These are phyloP conservation scores for Ceratobasidium papillatum DNA, from an alignment of 1,284 basidiomycete species.

Conservation along the genomic window DNA sequence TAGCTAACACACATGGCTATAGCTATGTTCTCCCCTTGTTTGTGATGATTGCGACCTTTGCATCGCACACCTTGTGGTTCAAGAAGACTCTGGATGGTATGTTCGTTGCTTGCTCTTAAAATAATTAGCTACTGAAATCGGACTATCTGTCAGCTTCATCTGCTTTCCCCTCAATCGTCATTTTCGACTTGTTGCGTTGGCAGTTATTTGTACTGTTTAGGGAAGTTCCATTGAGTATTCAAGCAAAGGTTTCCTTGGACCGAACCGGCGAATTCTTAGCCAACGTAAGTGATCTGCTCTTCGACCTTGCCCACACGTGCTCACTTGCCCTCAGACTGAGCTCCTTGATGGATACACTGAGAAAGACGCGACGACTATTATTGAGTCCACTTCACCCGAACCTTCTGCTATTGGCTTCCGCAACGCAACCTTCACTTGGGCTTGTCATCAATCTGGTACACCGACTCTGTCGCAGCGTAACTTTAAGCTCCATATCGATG, in stretches of 20 bases:
- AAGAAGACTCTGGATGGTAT: constrained; percentile 34
- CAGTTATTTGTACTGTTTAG: constrained; percentile 14
- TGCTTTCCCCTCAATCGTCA: constrained; percentile 58
- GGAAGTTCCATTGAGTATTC: constrained; percentile 46
- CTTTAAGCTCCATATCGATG: constrained; percentile 61
- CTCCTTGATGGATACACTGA: constrained; percentile 60
- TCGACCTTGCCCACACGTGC: too few relatives aligned
- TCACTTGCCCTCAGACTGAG: too few relatives aligned
- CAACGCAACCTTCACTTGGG: constrained; percentile 59
- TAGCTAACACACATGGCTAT: constrained; percentile 41
- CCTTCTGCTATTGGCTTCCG: constrained; percentile 55
- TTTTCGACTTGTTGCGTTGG: constrained; percentile 52
- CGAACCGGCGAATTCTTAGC: constrained; percentile 60
- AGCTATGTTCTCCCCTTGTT: constrained; percentile 70
- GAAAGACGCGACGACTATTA: constrained; percentile 49
- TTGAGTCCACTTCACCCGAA: constrained; percentile 48
- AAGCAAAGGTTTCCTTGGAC: constrained; percentile 59
- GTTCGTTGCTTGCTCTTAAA: not conserved
- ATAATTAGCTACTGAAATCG: not conserved
- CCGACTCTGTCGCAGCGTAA: constrained; percentile 48
- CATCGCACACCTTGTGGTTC: constrained; percentile 45
- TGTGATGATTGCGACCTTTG: constrained; percentile 73
- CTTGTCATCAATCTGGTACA: constrained; percentile 48
- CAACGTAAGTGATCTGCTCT: too few relatives aligned
- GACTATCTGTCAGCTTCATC: constrained; percentile 45